These are phyloP conservation scores for Sugiyamaella marilandica DNA, from an alignment of 805 yeast genomes.

Conservation along the genomic window DNA sequence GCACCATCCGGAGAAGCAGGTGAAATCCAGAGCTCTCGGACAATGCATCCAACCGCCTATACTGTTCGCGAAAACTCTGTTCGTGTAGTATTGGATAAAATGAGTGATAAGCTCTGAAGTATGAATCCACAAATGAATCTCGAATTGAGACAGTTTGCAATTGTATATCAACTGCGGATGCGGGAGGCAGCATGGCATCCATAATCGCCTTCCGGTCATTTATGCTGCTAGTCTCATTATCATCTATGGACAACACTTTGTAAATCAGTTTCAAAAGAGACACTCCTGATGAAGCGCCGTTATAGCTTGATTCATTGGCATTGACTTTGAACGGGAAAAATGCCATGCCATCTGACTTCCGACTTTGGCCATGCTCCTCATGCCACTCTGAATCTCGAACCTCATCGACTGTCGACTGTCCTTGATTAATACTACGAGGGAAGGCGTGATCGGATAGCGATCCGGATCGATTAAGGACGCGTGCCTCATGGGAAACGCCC, in stretches of 20 bases:
- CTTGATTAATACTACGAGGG: constrained; percentile 45
- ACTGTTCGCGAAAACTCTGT: constrained; percentile 42
- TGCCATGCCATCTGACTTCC: constrained; percentile 41
- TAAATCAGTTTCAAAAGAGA: constrained; percentile 7
- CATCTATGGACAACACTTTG: background rate
- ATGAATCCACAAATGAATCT: constrained; percentile 39
- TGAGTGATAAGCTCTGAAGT: constrained; percentile 51
- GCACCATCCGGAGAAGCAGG: constrained; percentile 47
- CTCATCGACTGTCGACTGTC: constrained; percentile 33
- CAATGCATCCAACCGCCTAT: constrained; percentile 37
- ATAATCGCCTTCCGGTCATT: background rate
- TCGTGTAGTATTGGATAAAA: constrained; percentile 53
- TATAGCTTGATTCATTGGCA: constrained; percentile 36
- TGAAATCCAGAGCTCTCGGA: constrained; percentile 44
- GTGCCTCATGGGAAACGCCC: background rate
- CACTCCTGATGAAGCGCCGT: constrained; percentile 21
- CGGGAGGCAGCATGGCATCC: constrained; percentile 12
- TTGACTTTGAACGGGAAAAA: constrained; percentile 49
- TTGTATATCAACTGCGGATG: constrained; percentile 30
- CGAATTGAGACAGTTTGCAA: constrained; percentile 9
- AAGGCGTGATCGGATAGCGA: background rate
- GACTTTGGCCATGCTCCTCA: constrained; percentile 56
- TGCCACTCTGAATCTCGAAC: constrained; percentile 32
- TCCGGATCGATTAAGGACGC: too few species aligned
- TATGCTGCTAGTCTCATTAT: background rate